Evolutionary conservation across 352 stramenopile species (phyloP).

Genomic region (Pythium sp.): DNA sequence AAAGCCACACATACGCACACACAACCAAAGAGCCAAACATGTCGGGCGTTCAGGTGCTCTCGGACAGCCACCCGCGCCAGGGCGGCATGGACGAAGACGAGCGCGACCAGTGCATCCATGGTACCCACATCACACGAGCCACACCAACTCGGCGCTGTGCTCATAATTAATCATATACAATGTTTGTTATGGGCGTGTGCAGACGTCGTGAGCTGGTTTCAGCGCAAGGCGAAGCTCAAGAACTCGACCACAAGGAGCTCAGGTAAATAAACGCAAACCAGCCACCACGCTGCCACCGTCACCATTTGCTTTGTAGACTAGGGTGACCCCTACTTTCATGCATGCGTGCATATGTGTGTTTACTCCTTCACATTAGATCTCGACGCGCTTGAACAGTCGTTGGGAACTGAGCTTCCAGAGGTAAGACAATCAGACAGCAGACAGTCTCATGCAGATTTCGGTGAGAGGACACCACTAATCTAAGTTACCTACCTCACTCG

Average conservation of each 20-base stretch:
- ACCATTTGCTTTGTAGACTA: neutral
- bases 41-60: conserved; percentile 73
- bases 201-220: conserved; percentile 87
- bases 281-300: no score
- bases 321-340: neutral
- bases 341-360: neutral
- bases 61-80: conserved; percentile 64
- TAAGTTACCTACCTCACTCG: neutral
- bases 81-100: conserved; percentile 82
- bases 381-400: conserved; percentile 64
- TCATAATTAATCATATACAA: neutral
- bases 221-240: conserved; percentile 70
- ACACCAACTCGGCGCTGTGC: neutral
- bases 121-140: conserved; percentile 19
- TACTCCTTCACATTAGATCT: conserved; percentile 38
- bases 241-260: conserved; percentile 38
- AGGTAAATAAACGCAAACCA: conserved; percentile 20
- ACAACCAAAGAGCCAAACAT: conserved; percentile 27
- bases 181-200: neutral
- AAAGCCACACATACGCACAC: no score
- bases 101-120: conserved; percentile 77
- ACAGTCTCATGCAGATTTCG: neutral
- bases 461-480: neutral
- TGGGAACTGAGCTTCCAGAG: conserved; percentile 59
- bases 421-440: conserved; percentile 17